Base-by-base conservation (phyloP, 768 basidiomycete species). In the Tremella fuciformis region DNA sequence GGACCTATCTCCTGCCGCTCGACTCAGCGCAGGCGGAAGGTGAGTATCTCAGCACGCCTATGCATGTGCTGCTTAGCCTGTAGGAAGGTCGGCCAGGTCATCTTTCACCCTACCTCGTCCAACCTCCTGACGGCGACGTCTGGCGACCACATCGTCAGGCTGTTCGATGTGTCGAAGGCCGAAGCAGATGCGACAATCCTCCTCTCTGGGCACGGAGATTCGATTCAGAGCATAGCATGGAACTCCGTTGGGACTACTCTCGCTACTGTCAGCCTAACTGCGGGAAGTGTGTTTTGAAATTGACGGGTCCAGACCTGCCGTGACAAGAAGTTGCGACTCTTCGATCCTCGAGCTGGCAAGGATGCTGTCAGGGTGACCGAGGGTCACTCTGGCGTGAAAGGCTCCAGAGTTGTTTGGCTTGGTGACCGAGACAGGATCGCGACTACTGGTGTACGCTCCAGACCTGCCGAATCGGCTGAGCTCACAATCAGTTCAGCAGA, bases 381-480 rank as follows among this genome's bases (percentile, higher is more conserved):
- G 70, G 89, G 91, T 0, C 92, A 98, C 74, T 85, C 85, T 19
- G 96, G 96, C 9, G 86, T 98, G 76, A 98, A 97, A 78, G 91
- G 91, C 2, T 84, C 90, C 2, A 82, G 94, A 16, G 87, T 91
- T 2, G 81, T 83, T 24, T 98, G 90, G 89, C 84, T 96, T 84
- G 94, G 96, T 44, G 88, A 89, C 55, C 78, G 83, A 50, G 91
- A 92, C 75, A 85, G 84, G 63, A 83, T 97, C 72, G 90, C 88
- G 13, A 98, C 94, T 13, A 99, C 94, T 13, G 94, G 94, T 0
- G 76, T 77, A 44, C 64, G 74, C 63, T 13, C 1, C 4, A 22
- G 42, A 19, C 21, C 11, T 39, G 18, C 46, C 41, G 37, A 11
- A 15, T 3, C 13, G 51, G n/a, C 22, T 52, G 2, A 37, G 26